Percentiles rank a stretch among this genome's conserved stretches.
phyloP scores from a whole-genome alignment of 2,329 filamentous ascomycete species.

The Emergomyces orientalis region DNA sequence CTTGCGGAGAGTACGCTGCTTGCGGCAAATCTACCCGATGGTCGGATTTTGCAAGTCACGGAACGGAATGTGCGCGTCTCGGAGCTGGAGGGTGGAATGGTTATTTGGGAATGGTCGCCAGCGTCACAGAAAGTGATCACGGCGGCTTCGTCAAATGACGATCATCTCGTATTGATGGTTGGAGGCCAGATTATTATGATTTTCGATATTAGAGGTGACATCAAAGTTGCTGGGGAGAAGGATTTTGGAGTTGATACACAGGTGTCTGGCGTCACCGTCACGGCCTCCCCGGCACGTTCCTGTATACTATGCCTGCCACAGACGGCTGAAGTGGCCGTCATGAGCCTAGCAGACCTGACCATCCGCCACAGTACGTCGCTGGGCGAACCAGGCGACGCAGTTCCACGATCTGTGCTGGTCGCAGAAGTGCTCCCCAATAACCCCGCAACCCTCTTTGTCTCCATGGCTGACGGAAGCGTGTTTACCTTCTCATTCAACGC shows the following conservation, averaged over 20 bases:
- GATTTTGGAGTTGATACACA: conserved; percentile 60
- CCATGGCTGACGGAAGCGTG: conserved; percentile 87
- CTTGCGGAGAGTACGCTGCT: conserved; percentile 65
- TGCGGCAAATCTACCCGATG: conserved; percentile 54
- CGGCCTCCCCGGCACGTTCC: conserved; percentile 52
- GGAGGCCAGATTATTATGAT: conserved; percentile 65
- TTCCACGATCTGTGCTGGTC: conserved; percentile 73
- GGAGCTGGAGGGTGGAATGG: conserved; percentile 41
- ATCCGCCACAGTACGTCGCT: conserved; percentile 57
- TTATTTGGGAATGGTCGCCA: conserved; percentile 40
- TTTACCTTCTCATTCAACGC: conserved; percentile 68
- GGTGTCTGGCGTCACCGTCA: conserved; percentile 73
- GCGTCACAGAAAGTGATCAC: conserved; percentile 51
- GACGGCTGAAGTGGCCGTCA: conserved; percentile 65
- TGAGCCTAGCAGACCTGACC: conserved; percentile 58
- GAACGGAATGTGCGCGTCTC: conserved; percentile 52
- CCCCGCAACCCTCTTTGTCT: conserved; percentile 70
- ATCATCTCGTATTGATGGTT: conserved; percentile 62
- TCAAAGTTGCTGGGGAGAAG: conserved; percentile 51
- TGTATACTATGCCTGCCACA: conserved; percentile 85
- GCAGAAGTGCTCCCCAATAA: conserved; percentile 62
- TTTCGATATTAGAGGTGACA: conserved; percentile 50
- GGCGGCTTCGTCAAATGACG: conserved; percentile 63
- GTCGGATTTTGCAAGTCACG: conserved; percentile 67
- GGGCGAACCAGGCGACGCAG: conserved; percentile 58